Base-by-base conservation (phyloP, 805 yeast genomes). In the Ogataea chonburiensis region DNA sequence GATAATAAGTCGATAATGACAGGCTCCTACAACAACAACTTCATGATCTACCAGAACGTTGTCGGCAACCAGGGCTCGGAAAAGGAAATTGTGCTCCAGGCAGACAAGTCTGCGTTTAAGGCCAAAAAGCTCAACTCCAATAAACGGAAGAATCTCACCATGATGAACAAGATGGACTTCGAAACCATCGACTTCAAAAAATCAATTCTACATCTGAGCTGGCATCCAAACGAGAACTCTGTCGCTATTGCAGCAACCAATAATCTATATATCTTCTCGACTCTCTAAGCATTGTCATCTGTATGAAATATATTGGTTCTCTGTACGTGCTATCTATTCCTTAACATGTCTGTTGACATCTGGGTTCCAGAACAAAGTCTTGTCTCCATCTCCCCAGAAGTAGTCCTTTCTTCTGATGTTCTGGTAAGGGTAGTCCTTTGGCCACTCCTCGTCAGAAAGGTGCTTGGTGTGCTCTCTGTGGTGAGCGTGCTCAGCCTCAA, bases 381-480 rank as follows among this genome's bases (percentile, higher is more conserved):
- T 81, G 75, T 89, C 96, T 63, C 98, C 98, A 62, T 93, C 91
- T 61, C 98, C 98, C 98, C 98, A 93, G 82, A 88, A 91, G 77
- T 77, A 91, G 62, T 84, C 81, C 65, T 79, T 81, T 61, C 64
- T 62, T 79, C 98, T 86, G 55, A 88, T 65, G 76, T 93, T 93
- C 75, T 83, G 89, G 79, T 78, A 93, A 55, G 81, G 89, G 72
- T 86, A 86, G 67, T 84, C 93, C 45, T 64, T 69, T 58, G 97
- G 97, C 88, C 95, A 86, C 61, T 89, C 95, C 53, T 82, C 91
- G 63, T 89, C 97, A 21, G 87, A 64, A 40, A 86, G 69, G 56
- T 80, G 81, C 51, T 63, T 68, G 56, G 78, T 68, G 66, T 84
- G 93, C 62, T 73, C 75, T 71, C 93, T 79, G 75, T 93, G 98